Evolutionary conservation across 768 basidiomycete genomes (phyloP).

Genomic region (Auriscalpium vulgare): DNA sequence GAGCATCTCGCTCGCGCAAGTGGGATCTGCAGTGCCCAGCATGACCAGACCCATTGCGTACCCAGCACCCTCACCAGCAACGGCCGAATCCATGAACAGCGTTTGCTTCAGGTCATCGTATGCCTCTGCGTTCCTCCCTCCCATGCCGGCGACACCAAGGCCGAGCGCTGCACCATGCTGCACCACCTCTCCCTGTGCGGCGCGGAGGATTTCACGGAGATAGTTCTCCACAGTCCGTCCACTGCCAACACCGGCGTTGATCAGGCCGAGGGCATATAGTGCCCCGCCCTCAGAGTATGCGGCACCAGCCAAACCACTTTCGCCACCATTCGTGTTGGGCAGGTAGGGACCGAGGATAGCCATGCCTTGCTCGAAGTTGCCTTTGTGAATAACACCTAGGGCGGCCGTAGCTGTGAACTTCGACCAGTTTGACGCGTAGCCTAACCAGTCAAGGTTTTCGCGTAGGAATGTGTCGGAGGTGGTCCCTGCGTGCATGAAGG

Average conservation of each 20-base stretch:
- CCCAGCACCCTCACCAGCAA: conserved; percentile 92
- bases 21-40: conserved; percentile 84
- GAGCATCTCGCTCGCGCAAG: conserved; percentile 88
- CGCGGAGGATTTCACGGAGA: conserved; percentile 71
- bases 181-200: conserved; percentile 74
- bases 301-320: conserved; percentile 69
- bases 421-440: conserved; percentile 93
- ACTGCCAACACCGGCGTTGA: conserved; percentile 83
- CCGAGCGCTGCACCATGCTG: conserved; percentile 97
- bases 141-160: conserved; percentile 94
- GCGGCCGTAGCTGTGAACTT: conserved; percentile 98
- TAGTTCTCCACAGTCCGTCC: conserved; percentile 62
- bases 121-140: conserved; percentile 77
- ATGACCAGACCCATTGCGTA: conserved; percentile 98
- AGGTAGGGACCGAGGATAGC: conserved; percentile 91
- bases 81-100: conserved; percentile 89
- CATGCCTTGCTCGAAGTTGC: conserved; percentile 90
- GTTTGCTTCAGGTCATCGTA: conserved; percentile 88
- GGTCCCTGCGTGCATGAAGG: conserved; percentile 97
- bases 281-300: conserved; percentile 94
- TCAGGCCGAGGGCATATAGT: conserved; percentile 90
- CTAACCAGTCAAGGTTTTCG: conserved; percentile 96
- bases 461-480: conserved; percentile 90
- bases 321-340: conserved; percentile 62
- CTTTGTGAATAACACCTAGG: conserved; percentile 95